Evolutionary conservation across 768 basidiomycete genomes (phyloP).

Genomic region (Lactifluus subvellereus): DNA sequence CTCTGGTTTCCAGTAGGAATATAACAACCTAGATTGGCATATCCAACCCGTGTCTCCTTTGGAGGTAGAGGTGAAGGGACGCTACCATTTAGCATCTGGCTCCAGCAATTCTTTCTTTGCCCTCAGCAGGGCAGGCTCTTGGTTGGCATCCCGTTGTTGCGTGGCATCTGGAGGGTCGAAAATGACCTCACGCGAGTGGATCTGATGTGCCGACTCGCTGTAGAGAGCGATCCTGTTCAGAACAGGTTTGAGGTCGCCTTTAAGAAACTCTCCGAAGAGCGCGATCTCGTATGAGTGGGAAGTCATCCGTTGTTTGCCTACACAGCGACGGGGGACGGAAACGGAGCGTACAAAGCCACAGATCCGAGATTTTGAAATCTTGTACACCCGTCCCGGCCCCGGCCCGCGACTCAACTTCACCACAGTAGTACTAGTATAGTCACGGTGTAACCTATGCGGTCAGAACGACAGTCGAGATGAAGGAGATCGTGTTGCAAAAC

Average conservation of each 20-base stretch:
- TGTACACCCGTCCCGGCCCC: not conserved
- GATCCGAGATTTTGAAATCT: slow-evolving; percentile 11
- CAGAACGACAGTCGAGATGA: slow-evolving; percentile 11
- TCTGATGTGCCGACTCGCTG: slow-evolving; percentile 66
- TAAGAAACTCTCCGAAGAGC: slow-evolving; percentile 76
- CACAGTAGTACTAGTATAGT: not conserved
- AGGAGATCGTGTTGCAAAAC: slow-evolving; percentile 20
- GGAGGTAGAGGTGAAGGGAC: slow-evolving; percentile 7
- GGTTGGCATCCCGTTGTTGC: slow-evolving; percentile 51
- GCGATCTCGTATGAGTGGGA: slow-evolving; percentile 72
- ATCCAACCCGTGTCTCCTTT: not conserved
- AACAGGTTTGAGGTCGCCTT: slow-evolving; percentile 68
- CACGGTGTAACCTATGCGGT: not conserved
- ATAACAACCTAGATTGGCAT: slow-evolving; percentile 52
- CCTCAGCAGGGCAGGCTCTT: slow-evolving; percentile 62
- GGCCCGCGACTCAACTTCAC: not conserved
- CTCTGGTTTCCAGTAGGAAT: slow-evolving; percentile 79
- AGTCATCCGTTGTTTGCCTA: slow-evolving; percentile 23
- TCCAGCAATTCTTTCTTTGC: slow-evolving; percentile 71
- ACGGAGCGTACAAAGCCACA: not conserved
- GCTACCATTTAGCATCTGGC: slow-evolving; percentile 59
- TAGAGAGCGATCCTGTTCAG: slow-evolving; percentile 79
- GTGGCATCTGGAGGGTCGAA: slow-evolving; percentile 74
- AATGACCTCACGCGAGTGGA: slow-evolving; percentile 73
- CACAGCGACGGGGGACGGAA: not conserved